Base-by-base conservation (phyloP, 305 asterid genomes). In the Ajuga reptans region DNA sequence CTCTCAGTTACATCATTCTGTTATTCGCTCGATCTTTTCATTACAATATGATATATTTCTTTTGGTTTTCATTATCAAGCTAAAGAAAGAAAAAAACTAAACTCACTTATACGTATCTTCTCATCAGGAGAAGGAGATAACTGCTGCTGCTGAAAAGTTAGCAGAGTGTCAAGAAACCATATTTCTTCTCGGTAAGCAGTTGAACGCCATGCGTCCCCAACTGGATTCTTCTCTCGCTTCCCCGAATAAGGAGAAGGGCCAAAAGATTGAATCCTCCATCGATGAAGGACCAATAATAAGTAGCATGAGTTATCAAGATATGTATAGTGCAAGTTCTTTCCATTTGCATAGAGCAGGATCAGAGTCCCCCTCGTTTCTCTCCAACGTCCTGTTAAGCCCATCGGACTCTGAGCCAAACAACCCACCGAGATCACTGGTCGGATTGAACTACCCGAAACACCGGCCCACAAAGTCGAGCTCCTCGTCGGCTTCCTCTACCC, bases 101-200 rank as follows among this genome's bases (percentile, higher is more conserved):
- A 34, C 11, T 55, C 17, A 15, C 45, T 21, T 42, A 39, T 41
- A 24, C 27, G 2, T 42, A 11, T 37, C 9, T 62, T 53, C 21
- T 69, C 57, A 75, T 56, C 84, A 89, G 96, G 95, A 87, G 82
- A 82, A 78, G 68, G 98, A 90, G 10, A 71, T 90, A 47, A 74
- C 91, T 11, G 90, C 93, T 36, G 98, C 98, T 34, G 90, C 95
- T 27, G 97, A 84, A 68, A 93, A 87, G 82, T 75, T 93, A 29
- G 95, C 95, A 0, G 95, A 90, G 78, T 93, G 99, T 70, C 99
- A 90, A 80, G 99, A 93, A 79, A 87, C 94, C 73, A 93, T 93
- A 71, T 85, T 78, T 70, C 92, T 93, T 55, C 91, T 93, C 0
- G 95, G 94, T 8, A 93, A 87, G 75, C 97, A 89, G 78, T 72